These are phyloP conservation scores for Purpureocillium lavendulum DNA, from an alignment of 2,329 filamentous ascomycete species.

Conservation along the genomic window DNA sequence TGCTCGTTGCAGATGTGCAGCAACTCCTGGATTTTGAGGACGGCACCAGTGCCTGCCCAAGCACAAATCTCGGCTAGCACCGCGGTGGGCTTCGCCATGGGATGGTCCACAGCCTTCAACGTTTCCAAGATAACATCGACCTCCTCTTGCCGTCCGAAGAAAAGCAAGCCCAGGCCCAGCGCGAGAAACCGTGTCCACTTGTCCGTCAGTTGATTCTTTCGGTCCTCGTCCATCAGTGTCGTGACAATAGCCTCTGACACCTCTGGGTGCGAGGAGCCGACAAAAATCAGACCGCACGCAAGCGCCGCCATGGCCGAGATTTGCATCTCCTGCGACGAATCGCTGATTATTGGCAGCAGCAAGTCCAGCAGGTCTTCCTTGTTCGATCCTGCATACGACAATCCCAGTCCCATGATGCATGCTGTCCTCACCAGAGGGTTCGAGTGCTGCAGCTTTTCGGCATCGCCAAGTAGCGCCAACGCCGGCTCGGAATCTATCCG, in stretches of 20 bases:
- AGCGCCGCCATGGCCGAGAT: conserved; percentile 93
- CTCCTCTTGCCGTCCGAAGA: conserved; percentile 95
- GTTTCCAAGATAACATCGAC: conserved; percentile 98
- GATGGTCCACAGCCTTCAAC: conserved; percentile 92
- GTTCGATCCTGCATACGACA: conserved; percentile 91
- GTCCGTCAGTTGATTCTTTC: conserved; percentile 83
- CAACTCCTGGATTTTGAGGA: conserved; percentile 93
- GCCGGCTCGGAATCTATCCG: conserved; percentile 84
- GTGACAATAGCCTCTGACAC: conserved; percentile 88
- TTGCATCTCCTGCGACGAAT: conserved; percentile 84
- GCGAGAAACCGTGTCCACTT: conserved; percentile 98
- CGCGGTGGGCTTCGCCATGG: conserved; percentile 92
- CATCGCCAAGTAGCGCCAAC: conserved; percentile 73
- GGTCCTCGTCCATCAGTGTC: conserved; percentile 88
- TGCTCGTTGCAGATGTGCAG: conserved; percentile 98
- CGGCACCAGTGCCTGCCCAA: conserved; percentile 94
- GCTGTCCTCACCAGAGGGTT: conserved; percentile 71
- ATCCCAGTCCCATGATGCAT: conserved; percentile 90
- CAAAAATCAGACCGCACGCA: conserved; percentile 81
- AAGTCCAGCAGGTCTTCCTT: conserved; percentile 81
- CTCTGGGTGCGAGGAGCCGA: conserved; percentile 85
- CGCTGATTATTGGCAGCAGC: conserved; percentile 78
- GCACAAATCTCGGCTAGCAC: conserved; percentile 94
- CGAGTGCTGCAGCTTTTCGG: conserved; percentile 70
- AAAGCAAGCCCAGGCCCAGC: conserved; percentile 84